phyloP scores from a whole-genome alignment of 352 stramenopile species.

The Globisporangium barbulae region DNA sequence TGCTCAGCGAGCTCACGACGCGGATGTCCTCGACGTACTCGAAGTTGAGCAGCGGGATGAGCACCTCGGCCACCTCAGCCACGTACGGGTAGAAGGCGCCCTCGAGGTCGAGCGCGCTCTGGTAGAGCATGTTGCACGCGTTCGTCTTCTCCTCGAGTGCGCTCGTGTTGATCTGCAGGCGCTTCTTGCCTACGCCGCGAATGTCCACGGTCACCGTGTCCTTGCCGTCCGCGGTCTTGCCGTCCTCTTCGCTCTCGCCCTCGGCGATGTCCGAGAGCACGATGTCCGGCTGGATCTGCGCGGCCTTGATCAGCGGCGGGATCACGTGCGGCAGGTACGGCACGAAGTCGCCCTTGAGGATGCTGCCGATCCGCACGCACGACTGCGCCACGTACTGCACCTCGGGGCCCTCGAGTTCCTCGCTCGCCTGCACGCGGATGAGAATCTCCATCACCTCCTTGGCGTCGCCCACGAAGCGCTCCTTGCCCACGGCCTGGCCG shows the following conservation, averaged over 20 bases:
- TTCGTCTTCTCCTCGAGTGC: conserved; percentile 85
- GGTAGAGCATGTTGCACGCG: conserved; percentile 88
- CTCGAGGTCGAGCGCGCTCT: conserved; percentile 78
- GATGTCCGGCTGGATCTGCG: conserved; percentile 79
- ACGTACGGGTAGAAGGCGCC: conserved; percentile 84
- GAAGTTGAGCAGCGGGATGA: conserved; percentile 78
- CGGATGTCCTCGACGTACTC: conserved; percentile 86
- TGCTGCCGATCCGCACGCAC: conserved; percentile 82
- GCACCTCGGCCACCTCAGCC: conserved; percentile 62
- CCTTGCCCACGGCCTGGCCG: conserved; percentile 85
- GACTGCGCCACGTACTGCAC: conserved; percentile 87
- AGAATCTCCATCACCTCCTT: conserved; percentile 88
- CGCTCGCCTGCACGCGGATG: conserved; percentile 66
- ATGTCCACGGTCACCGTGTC: conserved; percentile 79
- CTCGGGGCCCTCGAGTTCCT: conserved; percentile 68
- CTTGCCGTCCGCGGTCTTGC: conserved; percentile 56
- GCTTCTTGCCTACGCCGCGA: conserved; percentile 76
- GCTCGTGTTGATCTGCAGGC: conserved; percentile 84
- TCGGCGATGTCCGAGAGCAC: conserved; percentile 68
- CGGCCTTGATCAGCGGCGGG: conserved; percentile 77
- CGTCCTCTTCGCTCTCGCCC: conserved; percentile 50
- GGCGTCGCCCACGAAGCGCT: conserved; percentile 70
- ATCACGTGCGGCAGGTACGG: conserved; percentile 84
- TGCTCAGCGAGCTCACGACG: conserved; percentile 72
- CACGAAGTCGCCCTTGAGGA: conserved; percentile 86